Conservation (phyloP, 108 stramenopile genomes). For the Nitzschia sp. region DNA sequence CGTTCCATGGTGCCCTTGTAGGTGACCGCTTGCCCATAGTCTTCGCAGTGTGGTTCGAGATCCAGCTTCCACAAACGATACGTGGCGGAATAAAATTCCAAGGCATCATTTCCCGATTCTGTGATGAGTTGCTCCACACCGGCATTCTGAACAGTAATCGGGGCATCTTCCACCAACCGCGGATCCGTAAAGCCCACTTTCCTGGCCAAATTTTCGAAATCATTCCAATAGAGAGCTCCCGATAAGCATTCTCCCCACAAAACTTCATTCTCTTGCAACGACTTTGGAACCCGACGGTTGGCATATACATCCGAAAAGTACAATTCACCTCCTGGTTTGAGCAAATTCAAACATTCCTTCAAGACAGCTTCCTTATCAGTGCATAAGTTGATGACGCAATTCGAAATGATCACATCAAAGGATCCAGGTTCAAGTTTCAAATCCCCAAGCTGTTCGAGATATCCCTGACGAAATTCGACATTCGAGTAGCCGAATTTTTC, state of each 20-base stretch:
- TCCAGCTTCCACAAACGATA: constrained; percentile 89
- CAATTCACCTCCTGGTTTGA: constrained; percentile 94
- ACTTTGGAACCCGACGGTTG: constrained; percentile 87
- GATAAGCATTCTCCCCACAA: constrained; percentile 95
- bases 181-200: constrained; percentile 89
- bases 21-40: constrained; percentile 95
- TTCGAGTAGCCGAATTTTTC: constrained; percentile 90
- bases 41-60: constrained; percentile 94
- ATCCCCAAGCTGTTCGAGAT: constrained; percentile 84
- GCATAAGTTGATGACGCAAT: constrained; percentile 98
- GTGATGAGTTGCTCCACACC: constrained; percentile 71
- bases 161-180: constrained; percentile 88
- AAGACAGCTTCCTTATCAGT: constrained; percentile 94
- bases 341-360: constrained; percentile 74
- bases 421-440: constrained; percentile 68
- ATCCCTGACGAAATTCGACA: constrained; percentile 90
- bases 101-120: constrained; percentile 65
- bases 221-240: constrained; percentile 97
- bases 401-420: constrained; percentile 95
- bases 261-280: constrained; percentile 70
- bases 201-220: constrained; percentile 87
- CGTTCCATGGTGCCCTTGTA: constrained; percentile 95
- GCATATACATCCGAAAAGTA: constrained; percentile 97
- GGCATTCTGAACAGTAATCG: constrained; percentile 84
- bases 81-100: constrained; percentile 93